phyloP scores from a whole-genome alignment of 208 protist genomes.

The Blastocrithidia nonstop region DNA sequence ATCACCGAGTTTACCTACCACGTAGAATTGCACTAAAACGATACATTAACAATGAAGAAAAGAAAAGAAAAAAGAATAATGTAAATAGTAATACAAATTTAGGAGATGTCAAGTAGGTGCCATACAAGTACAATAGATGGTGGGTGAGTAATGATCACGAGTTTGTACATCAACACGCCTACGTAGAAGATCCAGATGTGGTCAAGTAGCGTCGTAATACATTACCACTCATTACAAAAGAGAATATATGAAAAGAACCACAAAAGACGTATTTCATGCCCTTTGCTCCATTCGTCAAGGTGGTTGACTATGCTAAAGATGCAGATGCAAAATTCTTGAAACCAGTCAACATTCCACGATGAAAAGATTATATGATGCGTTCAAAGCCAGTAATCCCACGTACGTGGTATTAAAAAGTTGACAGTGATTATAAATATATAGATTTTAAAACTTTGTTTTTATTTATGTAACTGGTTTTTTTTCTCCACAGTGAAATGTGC shows the following conservation, averaged over 20 bases:
- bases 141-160: constrained; percentile 83
- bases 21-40: constrained; percentile 60
- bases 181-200: constrained; percentile 79
- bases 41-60: constrained; percentile 37
- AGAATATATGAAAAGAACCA: constrained; percentile 73
- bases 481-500: not conserved
- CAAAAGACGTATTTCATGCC: constrained; percentile 81
- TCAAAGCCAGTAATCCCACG: constrained; percentile 75
- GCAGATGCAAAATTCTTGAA: constrained; percentile 74
- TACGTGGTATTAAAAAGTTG: constrained; percentile 64
- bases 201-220: constrained; percentile 33
- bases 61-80: constrained; percentile 8
- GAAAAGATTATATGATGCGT: constrained; percentile 88
- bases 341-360: constrained; percentile 72
- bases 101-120: constrained; percentile 15
- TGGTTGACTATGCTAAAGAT: constrained; percentile 81
- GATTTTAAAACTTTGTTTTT: not conserved
- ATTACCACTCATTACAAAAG: constrained; percentile 55
- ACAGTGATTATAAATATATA: not conserved
- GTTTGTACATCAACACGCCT: constrained; percentile 78
- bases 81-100: not conserved
- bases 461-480: not conserved
- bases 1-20: constrained; percentile 77
- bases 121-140: constrained; percentile 84
- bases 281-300: constrained; percentile 71